A percentile compares a stretch with the other conserved stretches of the same genome.
phyloP scores from a whole-genome alignment of 441 rosid genomes.

The Lepidium campestre region DNA sequence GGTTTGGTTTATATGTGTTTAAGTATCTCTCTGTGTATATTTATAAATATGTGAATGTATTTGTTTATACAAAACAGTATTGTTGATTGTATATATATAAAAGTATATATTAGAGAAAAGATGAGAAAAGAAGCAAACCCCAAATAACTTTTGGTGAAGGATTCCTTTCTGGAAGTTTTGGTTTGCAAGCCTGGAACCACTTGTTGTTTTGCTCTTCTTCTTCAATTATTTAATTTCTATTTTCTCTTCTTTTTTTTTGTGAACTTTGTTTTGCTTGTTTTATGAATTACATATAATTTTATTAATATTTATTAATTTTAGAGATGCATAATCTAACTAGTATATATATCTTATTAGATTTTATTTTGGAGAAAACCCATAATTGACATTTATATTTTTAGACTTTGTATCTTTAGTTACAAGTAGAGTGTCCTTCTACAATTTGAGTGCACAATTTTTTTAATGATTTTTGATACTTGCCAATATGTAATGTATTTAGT shows the following conservation, averaged over 20 bases:
- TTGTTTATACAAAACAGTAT: conserved; percentile 14
- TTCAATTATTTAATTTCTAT: background rate
- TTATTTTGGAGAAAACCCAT: too few species aligned
- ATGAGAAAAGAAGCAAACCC: conserved; percentile 62
- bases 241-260: conserved; percentile 5
- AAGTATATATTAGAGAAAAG: conserved; percentile 19
- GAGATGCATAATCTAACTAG: too few species aligned
- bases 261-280: conserved; percentile 20
- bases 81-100: conserved; percentile 19
- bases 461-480: background rate
- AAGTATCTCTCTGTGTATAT: background rate
- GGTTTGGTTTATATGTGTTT: conserved; percentile 18
- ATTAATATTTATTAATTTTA: background rate
- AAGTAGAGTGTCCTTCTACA: background rate
- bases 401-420: background rate
- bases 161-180: conserved; percentile 64
- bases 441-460: background rate
- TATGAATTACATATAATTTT: background rate
- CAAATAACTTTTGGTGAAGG: conserved; percentile 51
- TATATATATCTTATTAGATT: too few species aligned
- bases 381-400: background rate
- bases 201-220: conserved; percentile 22
- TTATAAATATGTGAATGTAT: conserved; percentile 21
- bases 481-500: background rate
- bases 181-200: conserved; percentile 90